These are phyloP conservation scores for Acanthamoeba lenticulata DNA, from an alignment of 208 protist genomes.

Conservation along the genomic window DNA sequence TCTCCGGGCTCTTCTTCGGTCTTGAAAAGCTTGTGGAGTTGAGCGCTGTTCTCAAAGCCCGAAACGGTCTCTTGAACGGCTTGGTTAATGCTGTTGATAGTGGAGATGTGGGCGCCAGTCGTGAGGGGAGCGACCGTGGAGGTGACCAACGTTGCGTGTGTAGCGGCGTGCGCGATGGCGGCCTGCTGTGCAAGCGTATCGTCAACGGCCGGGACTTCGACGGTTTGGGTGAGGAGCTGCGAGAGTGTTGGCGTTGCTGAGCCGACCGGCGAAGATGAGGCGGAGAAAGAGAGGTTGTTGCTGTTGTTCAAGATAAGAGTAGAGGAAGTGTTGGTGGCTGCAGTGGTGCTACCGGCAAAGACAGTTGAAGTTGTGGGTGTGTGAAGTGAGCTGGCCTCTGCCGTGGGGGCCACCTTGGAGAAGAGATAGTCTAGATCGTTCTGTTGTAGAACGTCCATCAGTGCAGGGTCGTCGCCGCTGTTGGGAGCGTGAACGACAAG, in stretches of 20 bases:
- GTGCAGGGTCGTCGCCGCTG: not conserved
- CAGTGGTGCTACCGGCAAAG: not conserved
- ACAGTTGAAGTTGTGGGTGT: not conserved
- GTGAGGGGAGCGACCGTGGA: not conserved
- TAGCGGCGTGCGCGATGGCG: not conserved
- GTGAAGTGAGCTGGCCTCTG: not conserved
- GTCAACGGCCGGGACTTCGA: not conserved
- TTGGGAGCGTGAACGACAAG: not conserved
- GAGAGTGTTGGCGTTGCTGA: not conserved
- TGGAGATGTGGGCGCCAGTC: not conserved
- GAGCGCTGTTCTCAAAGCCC: not conserved
- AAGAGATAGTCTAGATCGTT: conserved; percentile 9
- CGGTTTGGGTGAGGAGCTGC: not conserved
- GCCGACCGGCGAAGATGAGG: not conserved
- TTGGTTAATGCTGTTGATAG: not conserved
- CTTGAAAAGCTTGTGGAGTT: not conserved
- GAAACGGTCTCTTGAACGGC: not conserved
- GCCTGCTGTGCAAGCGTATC: not conserved
- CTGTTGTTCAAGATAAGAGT: not conserved
- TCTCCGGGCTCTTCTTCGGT: not conserved
- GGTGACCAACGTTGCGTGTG: not conserved
- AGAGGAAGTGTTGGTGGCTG: not conserved
- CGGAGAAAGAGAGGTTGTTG: not conserved
- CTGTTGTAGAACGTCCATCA: conserved; percentile 5
- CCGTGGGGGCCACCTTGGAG: not conserved